A percentile compares a stretch with the other conserved stretches of the same genome.
Evolutionary conservation across 2,329 filamentous ascomycete genomes (phyloP).

Genomic region (Diaporthe helianthi): DNA sequence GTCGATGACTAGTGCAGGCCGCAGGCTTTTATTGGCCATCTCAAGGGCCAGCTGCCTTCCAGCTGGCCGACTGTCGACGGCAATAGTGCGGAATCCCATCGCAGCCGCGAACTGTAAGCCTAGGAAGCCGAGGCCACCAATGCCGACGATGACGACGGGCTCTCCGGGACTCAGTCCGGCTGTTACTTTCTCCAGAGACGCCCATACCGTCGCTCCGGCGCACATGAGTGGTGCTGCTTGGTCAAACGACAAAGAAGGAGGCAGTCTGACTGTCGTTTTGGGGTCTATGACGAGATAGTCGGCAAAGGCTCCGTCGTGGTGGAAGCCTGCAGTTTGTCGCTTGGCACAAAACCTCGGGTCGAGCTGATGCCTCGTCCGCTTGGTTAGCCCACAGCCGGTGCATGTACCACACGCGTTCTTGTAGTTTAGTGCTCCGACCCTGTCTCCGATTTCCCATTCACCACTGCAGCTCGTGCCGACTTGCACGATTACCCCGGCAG

Average conservation of each 20-base stretch:
- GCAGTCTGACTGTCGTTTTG: conserved; percentile 3
- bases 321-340: conserved; percentile 44
- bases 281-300: conserved; percentile 45
- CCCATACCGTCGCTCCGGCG: conserved; percentile 4
- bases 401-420: neutral
- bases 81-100: neutral
- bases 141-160: neutral
- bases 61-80: conserved; percentile 8
- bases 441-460: conserved; percentile 43
- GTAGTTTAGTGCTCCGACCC: conserved; percentile 39
- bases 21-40: neutral
- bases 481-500: conserved; percentile 43
- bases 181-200: neutral
- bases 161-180: neutral
- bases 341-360: conserved; percentile 42
- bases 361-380: neutral
- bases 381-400: neutral
- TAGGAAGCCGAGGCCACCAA: conserved; percentile 1
- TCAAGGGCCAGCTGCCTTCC: conserved; percentile 2
- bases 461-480: conserved; percentile 38
- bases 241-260: neutral
- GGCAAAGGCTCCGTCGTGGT: conserved; percentile 45
- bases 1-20: conserved; percentile 11
- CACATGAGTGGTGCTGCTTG: conserved; percentile 10
- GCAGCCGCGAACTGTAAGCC: conserved; percentile 10